A percentile compares a stretch with the other conserved stretches of the same genome.
Conservation (phyloP, 2,329 filamentous ascomycete species). For the Chalaropsis thielavioides region DNA sequence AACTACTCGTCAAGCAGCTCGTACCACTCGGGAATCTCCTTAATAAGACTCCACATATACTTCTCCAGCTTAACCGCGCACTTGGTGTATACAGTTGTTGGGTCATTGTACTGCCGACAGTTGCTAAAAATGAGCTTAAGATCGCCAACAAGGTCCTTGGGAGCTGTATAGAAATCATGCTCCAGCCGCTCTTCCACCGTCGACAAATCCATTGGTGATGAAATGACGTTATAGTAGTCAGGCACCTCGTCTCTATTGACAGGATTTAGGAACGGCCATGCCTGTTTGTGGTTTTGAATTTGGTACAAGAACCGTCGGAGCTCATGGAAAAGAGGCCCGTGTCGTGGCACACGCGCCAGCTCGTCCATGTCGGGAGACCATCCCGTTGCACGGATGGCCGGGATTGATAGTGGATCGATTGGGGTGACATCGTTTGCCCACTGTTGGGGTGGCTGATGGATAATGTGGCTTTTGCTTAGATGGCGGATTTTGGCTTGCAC, state of each 20-base stretch:
- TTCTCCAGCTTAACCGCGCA: constrained; percentile 85
- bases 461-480: constrained; percentile 73
- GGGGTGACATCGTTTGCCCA: constrained; percentile 63
- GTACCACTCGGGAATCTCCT: constrained; percentile 82
- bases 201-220: constrained; percentile 88
- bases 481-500: constrained; percentile 90
- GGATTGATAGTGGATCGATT: constrained; percentile 76
- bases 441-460: constrained; percentile 71
- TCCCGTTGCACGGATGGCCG: constrained; percentile 78
- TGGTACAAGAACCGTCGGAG: constrained; percentile 86
- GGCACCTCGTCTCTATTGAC: constrained; percentile 92
- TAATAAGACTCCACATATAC: constrained; percentile 89
- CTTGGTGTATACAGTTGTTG: constrained; percentile 89
- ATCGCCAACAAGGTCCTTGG: constrained; percentile 85
- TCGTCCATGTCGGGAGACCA: constrained; percentile 99
- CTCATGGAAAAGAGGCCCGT: constrained; percentile 92
- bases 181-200: constrained; percentile 96
- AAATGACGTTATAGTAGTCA: constrained; percentile 99
- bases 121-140: constrained; percentile 85
- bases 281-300: constrained; percentile 80
- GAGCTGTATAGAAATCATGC: constrained; percentile 76
- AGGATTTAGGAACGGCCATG: constrained; percentile 88
- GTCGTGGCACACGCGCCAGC: constrained; percentile 81
- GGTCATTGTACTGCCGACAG: constrained; percentile 91
- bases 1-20: background rate